These are phyloP conservation scores for Flaveria ramosissima DNA, from an alignment of 129 eudicot genomes.

Conservation along the genomic window DNA sequence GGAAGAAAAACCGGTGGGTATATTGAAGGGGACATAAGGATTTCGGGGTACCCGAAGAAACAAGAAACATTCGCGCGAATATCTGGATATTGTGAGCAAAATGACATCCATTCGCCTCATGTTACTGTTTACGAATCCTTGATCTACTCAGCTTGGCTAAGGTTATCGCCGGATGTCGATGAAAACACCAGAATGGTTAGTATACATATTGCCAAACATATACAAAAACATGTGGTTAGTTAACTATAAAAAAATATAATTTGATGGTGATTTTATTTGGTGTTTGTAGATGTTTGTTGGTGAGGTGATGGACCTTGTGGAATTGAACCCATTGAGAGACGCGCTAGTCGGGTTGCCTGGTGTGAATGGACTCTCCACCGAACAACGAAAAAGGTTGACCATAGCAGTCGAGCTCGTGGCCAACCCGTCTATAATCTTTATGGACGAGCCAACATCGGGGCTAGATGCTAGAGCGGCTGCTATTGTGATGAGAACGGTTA, in stretches of 20 bases:
- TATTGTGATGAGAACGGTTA: conserved; percentile 58
- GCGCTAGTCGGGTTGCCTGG: conserved; percentile 77
- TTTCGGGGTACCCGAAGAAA: conserved; percentile 78
- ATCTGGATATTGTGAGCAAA: conserved; percentile 87
- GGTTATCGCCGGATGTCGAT: conserved; percentile 63
- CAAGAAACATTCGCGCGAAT: conserved; percentile 84
- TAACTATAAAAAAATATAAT: neutral
- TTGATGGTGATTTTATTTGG: neutral
- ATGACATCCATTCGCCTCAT: conserved; percentile 83
- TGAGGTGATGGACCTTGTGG: conserved; percentile 79
- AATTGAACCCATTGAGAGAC: conserved; percentile 45
- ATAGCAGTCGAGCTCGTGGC: conserved; percentile 64
- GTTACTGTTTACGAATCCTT: conserved; percentile 76
- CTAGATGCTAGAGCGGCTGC: conserved; percentile 64
- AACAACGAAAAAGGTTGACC: conserved; percentile 76
- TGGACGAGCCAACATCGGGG: conserved; percentile 64
- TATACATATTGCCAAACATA: neutral
- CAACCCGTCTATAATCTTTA: conserved; percentile 53
- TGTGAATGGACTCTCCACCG: conserved; percentile 71
- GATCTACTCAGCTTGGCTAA: conserved; percentile 78
- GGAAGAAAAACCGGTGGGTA: conserved; percentile 93
- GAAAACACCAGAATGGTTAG: conserved; percentile 55
- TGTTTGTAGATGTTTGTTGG: conserved; percentile 63
- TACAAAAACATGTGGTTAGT: neutral
- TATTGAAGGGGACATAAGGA: conserved; percentile 54